Conservation (phyloP, 2,329 filamentous ascomycete genomes). For the Trichophyton simii region DNA sequence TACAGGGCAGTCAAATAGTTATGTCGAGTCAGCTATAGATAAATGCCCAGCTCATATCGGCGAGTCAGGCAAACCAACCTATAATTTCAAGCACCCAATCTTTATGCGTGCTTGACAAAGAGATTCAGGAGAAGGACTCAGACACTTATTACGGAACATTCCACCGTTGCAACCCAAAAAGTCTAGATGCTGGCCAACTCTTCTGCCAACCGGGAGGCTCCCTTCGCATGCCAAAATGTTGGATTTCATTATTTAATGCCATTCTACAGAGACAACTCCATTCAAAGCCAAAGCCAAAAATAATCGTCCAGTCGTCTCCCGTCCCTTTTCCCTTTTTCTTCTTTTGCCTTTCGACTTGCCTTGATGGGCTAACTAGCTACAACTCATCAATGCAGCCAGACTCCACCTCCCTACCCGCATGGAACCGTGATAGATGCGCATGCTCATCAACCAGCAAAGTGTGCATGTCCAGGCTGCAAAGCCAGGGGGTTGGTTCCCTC, state of each 20-base stretch:
- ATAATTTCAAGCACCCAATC: background rate
- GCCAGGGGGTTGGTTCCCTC: background rate
- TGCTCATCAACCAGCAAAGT: background rate
- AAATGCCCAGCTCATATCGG: background rate
- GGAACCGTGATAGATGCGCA: constrained; percentile 1
- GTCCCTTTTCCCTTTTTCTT: background rate
- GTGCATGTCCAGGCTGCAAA: background rate
- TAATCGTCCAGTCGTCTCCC: background rate
- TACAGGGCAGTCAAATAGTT: background rate
- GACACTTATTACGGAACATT: background rate
- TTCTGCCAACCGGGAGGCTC: constrained; percentile 1
- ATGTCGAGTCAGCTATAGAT: background rate
- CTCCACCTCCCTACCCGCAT: background rate
- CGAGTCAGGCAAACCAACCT: background rate
- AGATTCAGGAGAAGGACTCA: background rate
- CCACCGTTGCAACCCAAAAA: background rate
- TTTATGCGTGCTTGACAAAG: background rate
- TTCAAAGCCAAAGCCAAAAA: background rate
- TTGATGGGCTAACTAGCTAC: background rate
- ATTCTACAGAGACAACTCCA: background rate
- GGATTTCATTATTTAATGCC: background rate
- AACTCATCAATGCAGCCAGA: background rate
- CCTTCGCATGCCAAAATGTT: background rate
- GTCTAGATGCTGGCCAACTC: background rate
- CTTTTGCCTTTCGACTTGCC: background rate